Evolutionary conservation across 2,329 filamentous ascomycete genomes (phyloP).

Genomic region (Fusarium bactridioides): DNA sequence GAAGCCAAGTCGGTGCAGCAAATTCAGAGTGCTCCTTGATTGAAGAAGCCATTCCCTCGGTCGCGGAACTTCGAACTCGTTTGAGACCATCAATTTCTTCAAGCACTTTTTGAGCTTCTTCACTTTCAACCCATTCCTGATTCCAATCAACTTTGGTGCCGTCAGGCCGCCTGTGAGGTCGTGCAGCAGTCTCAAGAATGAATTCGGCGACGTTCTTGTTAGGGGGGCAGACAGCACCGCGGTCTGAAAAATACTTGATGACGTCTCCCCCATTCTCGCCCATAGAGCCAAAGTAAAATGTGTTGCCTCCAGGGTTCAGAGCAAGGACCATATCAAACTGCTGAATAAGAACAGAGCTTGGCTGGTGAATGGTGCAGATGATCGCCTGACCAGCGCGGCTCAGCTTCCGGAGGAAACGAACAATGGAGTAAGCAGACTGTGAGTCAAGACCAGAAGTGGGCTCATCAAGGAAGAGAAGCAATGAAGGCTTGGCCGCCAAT

Average conservation of each 20-base stretch:
- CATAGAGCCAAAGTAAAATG: slow-evolving; percentile 63
- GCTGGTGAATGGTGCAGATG: slow-evolving; percentile 67
- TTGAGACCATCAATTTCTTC: slow-evolving; percentile 63
- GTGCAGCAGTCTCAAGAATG: slow-evolving; percentile 55
- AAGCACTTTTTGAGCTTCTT: slow-evolving; percentile 65
- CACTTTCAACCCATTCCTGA: slow-evolving; percentile 74
- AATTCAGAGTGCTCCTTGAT: slow-evolving; percentile 59
- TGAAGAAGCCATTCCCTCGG: slow-evolving; percentile 6
- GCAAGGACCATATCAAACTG: slow-evolving; percentile 63
- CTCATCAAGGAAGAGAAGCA: slow-evolving; percentile 70
- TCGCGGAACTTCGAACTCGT: slow-evolving; percentile 27
- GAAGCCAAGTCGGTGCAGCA: slow-evolving; percentile 68
- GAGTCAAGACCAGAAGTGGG: slow-evolving; percentile 64
- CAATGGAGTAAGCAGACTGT: slow-evolving; percentile 64
- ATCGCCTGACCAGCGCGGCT: slow-evolving; percentile 66
- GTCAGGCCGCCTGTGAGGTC: slow-evolving; percentile 45
- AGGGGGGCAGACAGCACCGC: slow-evolving; percentile 71
- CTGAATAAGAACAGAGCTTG: slow-evolving; percentile 60
- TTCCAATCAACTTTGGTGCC: slow-evolving; percentile 70
- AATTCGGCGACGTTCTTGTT: slow-evolving; percentile 59
- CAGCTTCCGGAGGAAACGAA: slow-evolving; percentile 66
- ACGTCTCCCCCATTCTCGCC: slow-evolving; percentile 55
- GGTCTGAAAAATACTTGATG: slow-evolving; percentile 62
- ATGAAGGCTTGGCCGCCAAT: slow-evolving; percentile 60
- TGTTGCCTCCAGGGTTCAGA: slow-evolving; percentile 59